phyloP scores from a whole-genome alignment of 2,329 filamentous ascomycete species.

The Hypoxylon sp. region DNA sequence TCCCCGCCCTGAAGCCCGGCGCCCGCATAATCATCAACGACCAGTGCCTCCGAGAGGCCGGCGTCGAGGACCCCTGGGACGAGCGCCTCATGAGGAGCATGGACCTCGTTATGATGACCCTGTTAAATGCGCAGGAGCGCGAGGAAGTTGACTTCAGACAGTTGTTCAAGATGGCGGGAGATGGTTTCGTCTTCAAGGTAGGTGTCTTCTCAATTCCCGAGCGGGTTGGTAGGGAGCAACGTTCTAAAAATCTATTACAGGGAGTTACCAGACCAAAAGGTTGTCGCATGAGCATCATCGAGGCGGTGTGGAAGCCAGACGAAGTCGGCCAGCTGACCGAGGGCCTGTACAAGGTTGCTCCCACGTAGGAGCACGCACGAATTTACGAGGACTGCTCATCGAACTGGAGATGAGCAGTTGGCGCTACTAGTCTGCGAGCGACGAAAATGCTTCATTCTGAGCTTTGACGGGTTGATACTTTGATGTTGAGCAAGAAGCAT shows the following conservation, averaged over 20 bases:
- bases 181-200: slow-evolving; percentile 59
- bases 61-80: slow-evolving; percentile 58
- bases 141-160: slow-evolving; percentile 59
- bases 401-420: slow-evolving; percentile 13
- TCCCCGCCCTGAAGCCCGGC: slow-evolving; percentile 57
- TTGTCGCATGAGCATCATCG: slow-evolving; percentile 63
- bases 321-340: not conserved
- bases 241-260: slow-evolving; percentile 42
- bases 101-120: slow-evolving; percentile 65
- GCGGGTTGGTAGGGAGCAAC: not conserved
- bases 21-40: slow-evolving; percentile 52
- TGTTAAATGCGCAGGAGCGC: slow-evolving; percentile 66
- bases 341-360: not conserved
- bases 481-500: slow-evolving; percentile 3
- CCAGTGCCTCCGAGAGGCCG: slow-evolving; percentile 58
- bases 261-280: slow-evolving; percentile 57
- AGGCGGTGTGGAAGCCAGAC: slow-evolving; percentile 60
- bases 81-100: slow-evolving; percentile 62
- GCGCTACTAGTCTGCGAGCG: slow-evolving; percentile 20
- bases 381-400: slow-evolving; percentile 1
- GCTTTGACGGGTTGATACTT: slow-evolving; percentile 19
- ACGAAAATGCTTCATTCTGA: not conserved
- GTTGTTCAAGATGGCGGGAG: slow-evolving; percentile 59
- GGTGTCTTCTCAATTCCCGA: slow-evolving; percentile 14
- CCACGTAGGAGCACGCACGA: slow-evolving; percentile 1